Evolutionary conservation across 2,329 filamentous ascomycete genomes (phyloP), one percentile per base, ranked within the genome.

Genomic region (Aspergillus fischeri): DNA sequence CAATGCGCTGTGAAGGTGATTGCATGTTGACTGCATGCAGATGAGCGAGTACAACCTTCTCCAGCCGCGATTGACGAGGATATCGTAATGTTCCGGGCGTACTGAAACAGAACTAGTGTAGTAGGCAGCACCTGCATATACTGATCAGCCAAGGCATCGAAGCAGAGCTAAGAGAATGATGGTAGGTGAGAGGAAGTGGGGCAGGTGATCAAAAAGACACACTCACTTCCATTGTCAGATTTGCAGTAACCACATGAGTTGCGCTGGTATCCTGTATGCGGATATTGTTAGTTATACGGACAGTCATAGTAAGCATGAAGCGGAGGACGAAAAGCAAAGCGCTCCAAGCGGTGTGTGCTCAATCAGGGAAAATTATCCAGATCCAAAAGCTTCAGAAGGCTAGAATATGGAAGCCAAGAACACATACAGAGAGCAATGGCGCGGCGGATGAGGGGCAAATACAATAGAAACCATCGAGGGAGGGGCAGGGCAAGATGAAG

Each of bases 211-310:
- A 51, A 53, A 32, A 27, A 28, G 51, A 59, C 32, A 60, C 61
- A 77, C 78, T 71, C 62, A 80, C 78, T 78, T 61, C 77, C 76
- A 63, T 73, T 62, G 24, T 71, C 67, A 48, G 72, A 76, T 67
- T 79, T 77, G 70, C 78, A 80, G 67, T 80, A 80, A 54, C 78
- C 78, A 64, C 78, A 80, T 14, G 71, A 72, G 59, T 76, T 78
- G 52, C 73, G 73, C 64, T 79, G 77, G 65, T 80, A 80, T 57
- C 77, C 77, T 79, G 63, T 20, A 58, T 14, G 42, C 41, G 52
- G 6, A 47, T 24, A 45, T 7, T 27, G 10, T 47, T 47, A 47
- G 44, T 47, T 24, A 47, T 27, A 14, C 11, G 20, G 44, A 47
- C 9, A 25, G 44, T 47, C 44, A 47, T 47, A 21, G 20, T 21